These are phyloP conservation scores for Boletus rufocinnamomeus DNA, from an alignment of 768 basidiomycete species.

Conservation along the genomic window DNA sequence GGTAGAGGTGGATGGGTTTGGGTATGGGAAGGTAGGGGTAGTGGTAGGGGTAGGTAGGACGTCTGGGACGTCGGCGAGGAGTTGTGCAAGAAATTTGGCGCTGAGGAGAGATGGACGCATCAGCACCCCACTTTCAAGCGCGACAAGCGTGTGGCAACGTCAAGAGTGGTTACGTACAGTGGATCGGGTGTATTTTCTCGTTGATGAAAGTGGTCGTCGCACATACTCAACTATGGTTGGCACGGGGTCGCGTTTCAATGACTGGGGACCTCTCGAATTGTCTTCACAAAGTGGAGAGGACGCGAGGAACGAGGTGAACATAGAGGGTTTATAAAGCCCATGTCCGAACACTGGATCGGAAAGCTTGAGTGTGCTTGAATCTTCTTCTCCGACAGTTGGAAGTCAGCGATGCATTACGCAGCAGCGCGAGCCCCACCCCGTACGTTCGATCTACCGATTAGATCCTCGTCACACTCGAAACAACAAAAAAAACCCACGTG, in stretches of 20 bases:
- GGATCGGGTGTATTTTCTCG: constrained; percentile 1
- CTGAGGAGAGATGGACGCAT: constrained; percentile 5
- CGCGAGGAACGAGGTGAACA: not conserved
- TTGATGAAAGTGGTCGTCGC: not conserved
- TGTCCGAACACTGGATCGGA: not conserved
- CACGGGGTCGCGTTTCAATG: not conserved
- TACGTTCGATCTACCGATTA: not conserved
- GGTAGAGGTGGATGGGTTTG: not conserved
- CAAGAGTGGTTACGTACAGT: constrained; percentile 8
- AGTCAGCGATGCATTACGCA: not conserved
- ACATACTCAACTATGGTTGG: constrained; percentile 6
- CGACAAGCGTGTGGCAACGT: not conserved
- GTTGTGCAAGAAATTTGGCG: constrained; percentile 14
- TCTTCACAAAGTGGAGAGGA: not conserved
- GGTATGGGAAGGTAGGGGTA: too few species aligned
- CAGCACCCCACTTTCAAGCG: not conserved
- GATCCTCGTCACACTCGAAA: not conserved
- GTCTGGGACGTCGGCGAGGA: constrained; percentile 8
- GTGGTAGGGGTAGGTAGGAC: not conserved
- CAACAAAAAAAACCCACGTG: not conserved
- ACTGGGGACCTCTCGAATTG: not conserved
- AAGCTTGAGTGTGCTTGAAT: not conserved
- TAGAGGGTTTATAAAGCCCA: constrained; percentile 8
- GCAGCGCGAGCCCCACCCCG: not conserved
- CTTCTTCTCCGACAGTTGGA: not conserved